A percentile compares a stretch with the other conserved stretches of the same genome.
These are phyloP conservation scores for Penicillium waksmanii DNA, from an alignment of 495 filamentous ascomycete genomes.

Conservation along the genomic window DNA sequence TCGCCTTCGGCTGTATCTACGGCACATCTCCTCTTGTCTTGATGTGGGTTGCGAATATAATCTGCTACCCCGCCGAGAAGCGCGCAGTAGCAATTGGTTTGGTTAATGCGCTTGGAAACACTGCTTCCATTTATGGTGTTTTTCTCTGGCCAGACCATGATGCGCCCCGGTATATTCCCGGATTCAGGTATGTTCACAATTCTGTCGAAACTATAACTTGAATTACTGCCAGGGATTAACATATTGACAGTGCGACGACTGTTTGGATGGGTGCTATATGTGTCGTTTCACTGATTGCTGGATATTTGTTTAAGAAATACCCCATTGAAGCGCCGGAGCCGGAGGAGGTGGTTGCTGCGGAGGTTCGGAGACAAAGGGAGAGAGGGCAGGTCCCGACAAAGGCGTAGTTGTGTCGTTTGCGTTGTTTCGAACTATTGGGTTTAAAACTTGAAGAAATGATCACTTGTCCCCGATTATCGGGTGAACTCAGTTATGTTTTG, in stretches of 20 bases:
- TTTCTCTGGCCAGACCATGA: slow-evolving; percentile 57
- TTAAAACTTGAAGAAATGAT: too few relatives aligned
- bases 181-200: neutral
- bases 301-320: neutral
- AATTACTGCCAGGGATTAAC: neutral
- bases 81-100: slow-evolving; percentile 49
- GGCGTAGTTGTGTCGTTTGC: neutral
- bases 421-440: neutral
- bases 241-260: neutral
- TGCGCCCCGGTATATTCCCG: slow-evolving; percentile 44
- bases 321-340: neutral
- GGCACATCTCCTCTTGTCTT: slow-evolving; percentile 4
- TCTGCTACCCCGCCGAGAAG: slow-evolving; percentile 57
- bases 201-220: too few relatives aligned
- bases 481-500: neutral
- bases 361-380: neutral
- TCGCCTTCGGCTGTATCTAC: slow-evolving; percentile 14
- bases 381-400: neutral
- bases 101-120: slow-evolving; percentile 51
- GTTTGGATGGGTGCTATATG: neutral
- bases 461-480: neutral
- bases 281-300: neutral
- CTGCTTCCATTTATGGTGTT: slow-evolving; percentile 50
- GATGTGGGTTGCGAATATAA: slow-evolving; percentile 55
- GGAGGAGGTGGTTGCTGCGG: neutral